Percentiles rank a stretch among this genome's conserved stretches.
These are phyloP conservation scores for Apiospora phragmitis DNA, from an alignment of 2,329 filamentous ascomycete species.

Conservation along the genomic window DNA sequence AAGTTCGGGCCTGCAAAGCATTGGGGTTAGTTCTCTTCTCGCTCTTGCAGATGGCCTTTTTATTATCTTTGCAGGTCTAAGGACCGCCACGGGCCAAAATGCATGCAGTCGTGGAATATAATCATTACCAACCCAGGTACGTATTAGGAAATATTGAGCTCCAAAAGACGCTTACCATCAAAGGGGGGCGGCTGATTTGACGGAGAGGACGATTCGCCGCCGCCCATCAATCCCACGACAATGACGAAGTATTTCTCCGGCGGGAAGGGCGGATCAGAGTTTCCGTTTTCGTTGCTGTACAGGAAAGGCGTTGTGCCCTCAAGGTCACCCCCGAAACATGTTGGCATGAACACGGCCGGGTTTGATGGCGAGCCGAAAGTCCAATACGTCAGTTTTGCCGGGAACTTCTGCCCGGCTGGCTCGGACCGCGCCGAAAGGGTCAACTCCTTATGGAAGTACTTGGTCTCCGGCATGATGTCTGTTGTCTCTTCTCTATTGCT, in stretches of 20 bases:
- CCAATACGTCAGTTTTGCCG: constrained; percentile 12
- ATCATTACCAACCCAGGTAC: neutral
- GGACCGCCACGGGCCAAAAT: neutral
- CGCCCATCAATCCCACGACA: constrained; percentile 51
- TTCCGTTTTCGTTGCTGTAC: constrained; percentile 2
- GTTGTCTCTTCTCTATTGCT: neutral
- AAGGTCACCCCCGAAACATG: constrained; percentile 10
- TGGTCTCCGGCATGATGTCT: neutral
- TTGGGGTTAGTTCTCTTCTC: constrained; percentile 36
- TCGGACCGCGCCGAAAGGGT: neutral
- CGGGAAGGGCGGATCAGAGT: neutral
- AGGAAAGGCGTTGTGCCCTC: constrained; percentile 9
- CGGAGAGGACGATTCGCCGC: constrained; percentile 54
- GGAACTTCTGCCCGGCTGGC: neutral
- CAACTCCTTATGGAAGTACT: neutral
- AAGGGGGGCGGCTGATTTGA: constrained; percentile 41
- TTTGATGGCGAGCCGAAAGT: constrained; percentile 13
- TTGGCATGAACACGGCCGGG: constrained; percentile 11
- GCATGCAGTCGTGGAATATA: neutral
- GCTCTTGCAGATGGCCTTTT: neutral
- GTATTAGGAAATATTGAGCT: neutral
- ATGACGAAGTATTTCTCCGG: constrained; percentile 46
- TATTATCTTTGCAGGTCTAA: neutral
- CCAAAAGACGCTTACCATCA: neutral
- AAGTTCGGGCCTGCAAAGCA: constrained; percentile 34